phyloP scores from a whole-genome alignment of 2,329 filamentous ascomycete genomes.

The Annulohypoxylon truncatum region DNA sequence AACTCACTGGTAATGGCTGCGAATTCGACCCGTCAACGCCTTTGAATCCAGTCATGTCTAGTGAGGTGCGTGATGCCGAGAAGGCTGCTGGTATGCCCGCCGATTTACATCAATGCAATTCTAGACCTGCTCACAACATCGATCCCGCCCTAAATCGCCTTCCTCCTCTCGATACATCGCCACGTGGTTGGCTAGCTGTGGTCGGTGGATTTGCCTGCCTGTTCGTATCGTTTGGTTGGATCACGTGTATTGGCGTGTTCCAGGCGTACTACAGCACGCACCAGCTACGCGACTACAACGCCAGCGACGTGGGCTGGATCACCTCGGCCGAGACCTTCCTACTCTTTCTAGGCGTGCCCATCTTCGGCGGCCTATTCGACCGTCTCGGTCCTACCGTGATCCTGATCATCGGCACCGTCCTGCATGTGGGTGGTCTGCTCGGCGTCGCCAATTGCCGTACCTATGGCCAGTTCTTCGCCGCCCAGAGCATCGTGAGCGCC shows the following conservation, averaged over 20 bases:
- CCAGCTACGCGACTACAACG: slow-evolving; percentile 21
- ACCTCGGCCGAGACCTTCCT: not conserved
- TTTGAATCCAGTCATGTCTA: not conserved
- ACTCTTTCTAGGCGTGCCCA: no score
- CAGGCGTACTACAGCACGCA: slow-evolving; percentile 20
- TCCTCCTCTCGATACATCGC: not conserved
- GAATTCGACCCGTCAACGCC: not conserved
- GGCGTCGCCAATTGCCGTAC: no score
- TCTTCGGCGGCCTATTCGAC: no score
- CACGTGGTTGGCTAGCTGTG: no score
- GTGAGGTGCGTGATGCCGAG: not conserved
- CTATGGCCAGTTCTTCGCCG: no score
- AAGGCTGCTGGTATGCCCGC: not conserved
- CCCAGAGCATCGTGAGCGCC: slow-evolving; percentile 2
- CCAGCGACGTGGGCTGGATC: slow-evolving; percentile 17
- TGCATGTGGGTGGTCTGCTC: no score
- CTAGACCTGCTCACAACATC: no score
- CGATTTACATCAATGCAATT: not conserved
- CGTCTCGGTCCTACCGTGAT: no score
- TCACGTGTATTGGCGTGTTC: slow-evolving; percentile 23
- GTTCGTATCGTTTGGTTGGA: slow-evolving; percentile 27
- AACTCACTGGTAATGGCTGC: no score
- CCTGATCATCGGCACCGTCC: no score
- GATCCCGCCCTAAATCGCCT: not conserved
- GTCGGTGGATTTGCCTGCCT: slow-evolving; percentile 1